Percentiles rank a stretch among this genome's conserved stretches.
These are phyloP conservation scores for Malus domestica DNA, from an alignment of 306 rosid species.

Conservation along the genomic window ASM211411v1 NC_041791.1:23815001-23815500, in stretches of 20 bases:
- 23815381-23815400: background rate
- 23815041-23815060: no score
- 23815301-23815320: background rate
- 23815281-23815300: background rate
- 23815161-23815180: no score
- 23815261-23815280: background rate
- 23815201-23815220: background rate
- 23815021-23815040: no score
- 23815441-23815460: background rate
- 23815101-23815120: no score
- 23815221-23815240: background rate
- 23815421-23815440: background rate
- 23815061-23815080: no score
- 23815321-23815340: background rate
- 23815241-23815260: background rate
- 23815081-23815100: no score
- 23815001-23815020: no score
- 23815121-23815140: no score
- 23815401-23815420: background rate
- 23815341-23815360: background rate
- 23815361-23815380: background rate
- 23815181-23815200: no score
- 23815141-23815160: no score
- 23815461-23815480: background rate
- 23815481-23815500: background rate